phyloP scores from a whole-genome alignment of 768 basidiomycete species.

The Leucosporidium yakuticum region DNA sequence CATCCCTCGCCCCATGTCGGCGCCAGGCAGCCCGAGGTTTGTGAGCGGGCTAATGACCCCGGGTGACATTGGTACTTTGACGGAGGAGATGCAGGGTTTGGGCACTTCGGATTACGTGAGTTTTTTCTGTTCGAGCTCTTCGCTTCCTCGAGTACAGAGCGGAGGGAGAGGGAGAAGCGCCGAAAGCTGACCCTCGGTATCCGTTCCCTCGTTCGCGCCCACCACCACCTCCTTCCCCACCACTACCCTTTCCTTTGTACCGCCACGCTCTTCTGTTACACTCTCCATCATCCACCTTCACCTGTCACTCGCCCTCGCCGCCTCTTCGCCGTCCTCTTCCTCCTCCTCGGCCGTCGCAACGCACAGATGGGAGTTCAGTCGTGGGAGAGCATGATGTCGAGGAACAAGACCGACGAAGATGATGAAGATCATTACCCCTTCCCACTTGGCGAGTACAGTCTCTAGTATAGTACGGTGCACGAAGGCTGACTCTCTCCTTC shows the following conservation, averaged over 20 bases:
- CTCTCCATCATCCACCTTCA: too few relatives aligned
- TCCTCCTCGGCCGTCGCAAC: conserved; percentile 32
- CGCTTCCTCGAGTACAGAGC: too few relatives aligned
- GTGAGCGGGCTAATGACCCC: conserved; percentile 76
- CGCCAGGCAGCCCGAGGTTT: conserved; percentile 81
- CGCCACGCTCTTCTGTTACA: too few relatives aligned
- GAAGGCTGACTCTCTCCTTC: neutral
- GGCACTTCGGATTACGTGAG: conserved; percentile 80
- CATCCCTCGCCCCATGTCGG: conserved; percentile 58
- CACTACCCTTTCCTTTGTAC: too few relatives aligned
- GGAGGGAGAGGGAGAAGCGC: too few relatives aligned
- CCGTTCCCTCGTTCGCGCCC: too few relatives aligned
- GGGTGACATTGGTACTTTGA: conserved; percentile 80
- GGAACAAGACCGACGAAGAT: conserved; percentile 52
- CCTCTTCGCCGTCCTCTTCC: too few relatives aligned
- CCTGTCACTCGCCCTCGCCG: too few relatives aligned
- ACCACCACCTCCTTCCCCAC: too few relatives aligned
- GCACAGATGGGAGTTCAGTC: conserved; percentile 12
- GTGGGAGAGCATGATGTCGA: conserved; percentile 26
- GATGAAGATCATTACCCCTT: conserved; percentile 82
- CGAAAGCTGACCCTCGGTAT: too few relatives aligned
- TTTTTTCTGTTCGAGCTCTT: conserved; percentile 34
- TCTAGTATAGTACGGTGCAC: neutral
- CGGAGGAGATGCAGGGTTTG: conserved; percentile 74
- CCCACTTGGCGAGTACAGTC: conserved; percentile 7